Percentiles rank a stretch among this genome's conserved stretches.
These are phyloP conservation scores for Syzygium syzygioides DNA, from an alignment of 441 rosid species.

Conservation along the genomic window DNA sequence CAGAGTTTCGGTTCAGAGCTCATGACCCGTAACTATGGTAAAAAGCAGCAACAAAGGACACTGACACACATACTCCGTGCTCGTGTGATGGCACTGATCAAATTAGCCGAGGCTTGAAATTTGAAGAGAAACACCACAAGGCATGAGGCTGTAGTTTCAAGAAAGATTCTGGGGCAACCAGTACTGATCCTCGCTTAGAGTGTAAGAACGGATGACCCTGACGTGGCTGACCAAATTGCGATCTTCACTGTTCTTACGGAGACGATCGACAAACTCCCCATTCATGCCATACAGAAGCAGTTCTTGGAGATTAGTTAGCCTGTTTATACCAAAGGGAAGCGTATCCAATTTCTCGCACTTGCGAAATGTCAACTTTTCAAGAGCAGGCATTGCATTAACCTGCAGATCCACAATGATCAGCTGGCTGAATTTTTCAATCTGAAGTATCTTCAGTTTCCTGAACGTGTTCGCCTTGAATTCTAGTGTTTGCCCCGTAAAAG, in stretches of 20 bases:
- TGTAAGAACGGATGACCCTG: background rate
- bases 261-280: background rate
- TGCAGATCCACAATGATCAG: background rate
- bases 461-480: background rate
- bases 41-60: background rate
- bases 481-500: background rate
- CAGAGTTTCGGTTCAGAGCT: background rate
- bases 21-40: background rate
- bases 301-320: background rate
- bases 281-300: background rate
- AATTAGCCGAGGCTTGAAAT: background rate
- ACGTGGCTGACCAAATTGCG: background rate
- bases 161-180: background rate
- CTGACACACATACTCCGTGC: background rate
- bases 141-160: background rate
- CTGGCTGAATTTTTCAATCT: background rate
- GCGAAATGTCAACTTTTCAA: background rate
- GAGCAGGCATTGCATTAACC: background rate
- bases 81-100: background rate
- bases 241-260: background rate
- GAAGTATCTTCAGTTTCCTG: background rate
- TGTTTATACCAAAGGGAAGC: background rate
- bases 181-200: background rate
- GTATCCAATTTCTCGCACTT: background rate
- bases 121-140: background rate